phyloP scores from a whole-genome alignment of 2,329 filamentous ascomycete genomes.

The Aureobasidium mangrovei region DNA sequence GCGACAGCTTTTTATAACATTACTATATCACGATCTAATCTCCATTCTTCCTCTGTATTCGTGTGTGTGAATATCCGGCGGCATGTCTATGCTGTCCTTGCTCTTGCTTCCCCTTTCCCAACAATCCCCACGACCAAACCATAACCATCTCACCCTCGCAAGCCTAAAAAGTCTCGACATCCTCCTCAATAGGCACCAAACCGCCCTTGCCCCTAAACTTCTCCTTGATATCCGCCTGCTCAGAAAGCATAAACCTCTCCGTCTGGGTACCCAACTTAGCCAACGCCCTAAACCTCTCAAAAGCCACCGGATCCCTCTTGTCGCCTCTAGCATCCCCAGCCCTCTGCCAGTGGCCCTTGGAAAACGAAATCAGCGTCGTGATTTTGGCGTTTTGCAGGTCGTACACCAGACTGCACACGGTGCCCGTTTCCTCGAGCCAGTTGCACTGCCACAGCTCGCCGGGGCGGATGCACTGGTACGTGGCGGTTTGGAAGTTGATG shows the following conservation, averaged over 20 bases:
- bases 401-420: constrained; percentile 47
- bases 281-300: constrained; percentile 44
- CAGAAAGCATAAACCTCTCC: constrained; percentile 44
- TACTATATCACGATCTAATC: too few species aligned
- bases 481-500: constrained; percentile 45
- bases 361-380: constrained; percentile 47
- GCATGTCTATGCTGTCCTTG: not conserved
- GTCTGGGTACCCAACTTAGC: constrained; percentile 42
- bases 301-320: constrained; percentile 44
- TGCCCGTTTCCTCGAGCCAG: constrained; percentile 54
- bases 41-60: not conserved
- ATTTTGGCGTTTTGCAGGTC: constrained; percentile 44
- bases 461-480: constrained; percentile 49
- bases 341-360: constrained; percentile 46
- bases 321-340: constrained; percentile 45
- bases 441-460: constrained; percentile 53
- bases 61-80: not conserved
- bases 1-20: too few species aligned
- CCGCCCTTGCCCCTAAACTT: constrained; percentile 42
- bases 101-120: not conserved
- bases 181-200: constrained; percentile 38
- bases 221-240: constrained; percentile 46
- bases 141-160: too few species aligned
- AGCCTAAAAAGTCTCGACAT: constrained; percentile 28
- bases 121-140: too few species aligned